phyloP scores from a whole-genome alignment of 176 grass and related monocot genomes.

The Secale cereale region DNA sequence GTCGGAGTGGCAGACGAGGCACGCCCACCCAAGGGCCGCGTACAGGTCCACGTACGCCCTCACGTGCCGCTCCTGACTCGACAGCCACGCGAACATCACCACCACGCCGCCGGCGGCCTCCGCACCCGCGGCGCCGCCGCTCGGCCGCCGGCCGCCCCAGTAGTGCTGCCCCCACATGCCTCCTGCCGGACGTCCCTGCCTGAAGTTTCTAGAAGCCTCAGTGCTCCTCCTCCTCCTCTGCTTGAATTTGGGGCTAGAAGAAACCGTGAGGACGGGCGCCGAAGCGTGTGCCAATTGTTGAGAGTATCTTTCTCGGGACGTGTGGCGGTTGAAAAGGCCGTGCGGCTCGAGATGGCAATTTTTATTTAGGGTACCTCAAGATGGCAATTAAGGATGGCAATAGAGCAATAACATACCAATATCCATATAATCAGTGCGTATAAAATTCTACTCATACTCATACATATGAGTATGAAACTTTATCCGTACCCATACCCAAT shows the following conservation, averaged over 20 bases:
- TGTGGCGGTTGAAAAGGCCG: constrained; percentile 13
- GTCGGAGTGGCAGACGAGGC: constrained; percentile 85
- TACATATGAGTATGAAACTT: too few species aligned
- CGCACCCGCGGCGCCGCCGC: constrained; percentile 6
- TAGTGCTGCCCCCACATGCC: constrained; percentile 86
- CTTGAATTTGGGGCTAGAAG: neutral
- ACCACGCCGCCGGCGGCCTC: constrained; percentile 57
- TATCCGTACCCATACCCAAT: too few species aligned
- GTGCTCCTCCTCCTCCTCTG: neutral
- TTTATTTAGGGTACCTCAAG: too few species aligned
- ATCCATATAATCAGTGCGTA: too few species aligned
- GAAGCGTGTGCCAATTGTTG: neutral
- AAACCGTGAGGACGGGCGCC: neutral
- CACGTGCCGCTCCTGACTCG: constrained; percentile 78
- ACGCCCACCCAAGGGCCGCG: constrained; percentile 64
- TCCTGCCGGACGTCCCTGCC: neutral
- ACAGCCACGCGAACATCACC: constrained; percentile 93
- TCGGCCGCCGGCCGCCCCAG: constrained; percentile 51
- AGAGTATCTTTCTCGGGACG: constrained; percentile 9
- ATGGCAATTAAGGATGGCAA: too few species aligned
- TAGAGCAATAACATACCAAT: too few species aligned
- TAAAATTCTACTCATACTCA: too few species aligned
- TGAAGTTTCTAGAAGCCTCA: constrained; percentile 6
- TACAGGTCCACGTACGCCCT: constrained; percentile 68
- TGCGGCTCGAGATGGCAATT: too few species aligned